Evolutionary conservation across 164 flowering plant species (phyloP), one percentile per base, ranked within the genome.

Genomic region (Houttuynia cordata): DNA sequence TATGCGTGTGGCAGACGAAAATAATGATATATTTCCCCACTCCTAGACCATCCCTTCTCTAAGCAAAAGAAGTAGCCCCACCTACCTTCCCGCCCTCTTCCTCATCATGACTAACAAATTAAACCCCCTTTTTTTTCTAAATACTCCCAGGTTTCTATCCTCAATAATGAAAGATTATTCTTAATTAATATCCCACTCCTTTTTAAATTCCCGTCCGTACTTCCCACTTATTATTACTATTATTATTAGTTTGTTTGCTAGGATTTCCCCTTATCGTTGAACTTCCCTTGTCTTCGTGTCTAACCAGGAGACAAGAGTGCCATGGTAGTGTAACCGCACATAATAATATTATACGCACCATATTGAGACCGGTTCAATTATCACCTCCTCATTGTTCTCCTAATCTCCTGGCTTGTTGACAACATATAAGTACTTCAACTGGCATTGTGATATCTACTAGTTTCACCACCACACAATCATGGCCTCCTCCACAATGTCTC

Each of bases 21-120:
- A 22, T 17, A 62, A 55, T 30, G 30, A 30, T 42, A 42, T 1
- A 42, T 4, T 21, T 3, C 42, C 39, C n/a, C 13, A 37, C 50
- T 39, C 57, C 24, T 13, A 10, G 14, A 21, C 53, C 24, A 10
- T 53, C 53, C 42, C 59, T 24, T 13, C 14, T 42, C 4, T 4
- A 41, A 41, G 59, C 19, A 40, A 62, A 40, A 62, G 56, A 59
- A 54, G 59, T 62, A 40, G 65, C 39, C 65, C 65, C 65, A 62
- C 58, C 65, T 40, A 62, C 65, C 65, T 14, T 13, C 30, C 12
- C n/a, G n/a, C n/a, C 23, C 55, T 40, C 51, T 54, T 39, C 10
- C 49, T 19, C 30, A 39, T 62, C 58, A 53, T 62, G 37, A 18
- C 25, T 34, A 60, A 54, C 30, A 22, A 8, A 22, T 24, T 53